Base-by-base conservation (phyloP, 169 alveolate species). In the Babesia caballi region DNA sequence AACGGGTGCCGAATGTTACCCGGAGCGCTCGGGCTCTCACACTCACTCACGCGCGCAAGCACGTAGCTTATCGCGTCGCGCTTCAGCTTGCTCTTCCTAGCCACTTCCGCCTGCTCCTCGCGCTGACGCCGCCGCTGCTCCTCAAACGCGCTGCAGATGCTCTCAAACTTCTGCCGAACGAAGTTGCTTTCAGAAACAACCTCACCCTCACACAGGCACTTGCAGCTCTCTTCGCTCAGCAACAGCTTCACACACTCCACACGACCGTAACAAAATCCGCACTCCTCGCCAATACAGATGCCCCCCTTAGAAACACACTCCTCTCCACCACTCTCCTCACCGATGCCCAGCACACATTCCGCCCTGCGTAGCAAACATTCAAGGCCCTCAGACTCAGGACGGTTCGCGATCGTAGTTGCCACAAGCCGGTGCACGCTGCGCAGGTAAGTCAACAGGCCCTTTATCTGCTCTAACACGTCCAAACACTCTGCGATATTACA, bases 1-100 rank as follows among this genome's bases (percentile, higher is more conserved):
- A 65, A 83, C 23, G 93, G 89, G 61, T 88, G 88, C 49, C 73
- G 67, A 40, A 71, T 82, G 12, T 66, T 59, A 9, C 77, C 53
- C 46, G 85, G 72, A 17, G 84, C 81, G 35, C 54, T 83, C 41
- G 71, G 56, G 61, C 85, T 73, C 32, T 70, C 66, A 28, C 44
- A 67, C 53, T 88, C 93, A 40, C 68, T 32, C 42, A 80, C 57
- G 41, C 93, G 69, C 11, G 78, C 86, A 12, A 88, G 70, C 12
- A 88, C 74, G 38, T 81, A 88, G 23, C 69, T 78, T 21, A 88
- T 83, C 8, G 93, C 90, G 40, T 88, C 93, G 54, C 89, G 82
- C 65, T 84, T 85, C 59, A 80, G 73, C 57, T 88, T 86, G 54
- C 54, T 46, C 75, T 84, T 83, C 52, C 81, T 71, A 52, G 54